Percentiles rank a stretch among this genome's conserved stretches.
Conservation (phyloP, 164 flowering plant genomes). For the Cinnamomum micranthum region DNA sequence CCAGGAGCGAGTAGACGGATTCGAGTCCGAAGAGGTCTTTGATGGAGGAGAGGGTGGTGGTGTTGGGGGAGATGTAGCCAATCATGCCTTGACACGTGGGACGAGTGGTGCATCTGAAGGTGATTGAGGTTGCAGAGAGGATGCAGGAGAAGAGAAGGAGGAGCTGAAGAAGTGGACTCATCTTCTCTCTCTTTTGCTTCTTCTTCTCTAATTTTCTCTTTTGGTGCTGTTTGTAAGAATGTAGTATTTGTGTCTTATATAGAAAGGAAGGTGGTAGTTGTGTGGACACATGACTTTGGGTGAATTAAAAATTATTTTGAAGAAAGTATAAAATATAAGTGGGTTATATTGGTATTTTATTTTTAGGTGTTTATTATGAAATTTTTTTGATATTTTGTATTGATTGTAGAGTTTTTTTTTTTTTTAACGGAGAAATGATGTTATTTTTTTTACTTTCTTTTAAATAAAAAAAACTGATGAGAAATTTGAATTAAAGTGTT, state of each 20-base stretch:
- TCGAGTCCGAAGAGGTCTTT: conserved; percentile 41
- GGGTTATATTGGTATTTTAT: no score
- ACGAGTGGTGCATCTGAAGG: conserved; percentile 36
- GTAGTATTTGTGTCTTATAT: neutral
- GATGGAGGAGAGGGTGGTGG: conserved; percentile 48
- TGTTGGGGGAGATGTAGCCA: conserved; percentile 52
- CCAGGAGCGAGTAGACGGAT: conserved; percentile 43
- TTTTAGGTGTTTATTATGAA: no score
- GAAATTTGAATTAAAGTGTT: no score
- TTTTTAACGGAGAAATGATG: no score
- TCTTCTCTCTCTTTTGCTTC: neutral
- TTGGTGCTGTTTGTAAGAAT: neutral
- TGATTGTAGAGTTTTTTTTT: no score
- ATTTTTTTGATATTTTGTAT: no score
- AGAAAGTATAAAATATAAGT: no score
- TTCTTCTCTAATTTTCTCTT: neutral
- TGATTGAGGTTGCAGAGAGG: conserved; percentile 7
- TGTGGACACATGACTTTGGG: neutral
- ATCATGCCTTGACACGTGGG: conserved; percentile 48
- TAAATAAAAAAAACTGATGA: no score
- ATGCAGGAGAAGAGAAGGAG: conserved; percentile 15
- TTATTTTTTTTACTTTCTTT: no score
- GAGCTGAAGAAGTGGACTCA: neutral
- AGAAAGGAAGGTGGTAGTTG: no score
- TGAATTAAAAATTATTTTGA: no score